phyloP scores from a whole-genome alignment of 2,329 filamentous ascomycete genomes.

The Clarireedia sp. region DNA sequence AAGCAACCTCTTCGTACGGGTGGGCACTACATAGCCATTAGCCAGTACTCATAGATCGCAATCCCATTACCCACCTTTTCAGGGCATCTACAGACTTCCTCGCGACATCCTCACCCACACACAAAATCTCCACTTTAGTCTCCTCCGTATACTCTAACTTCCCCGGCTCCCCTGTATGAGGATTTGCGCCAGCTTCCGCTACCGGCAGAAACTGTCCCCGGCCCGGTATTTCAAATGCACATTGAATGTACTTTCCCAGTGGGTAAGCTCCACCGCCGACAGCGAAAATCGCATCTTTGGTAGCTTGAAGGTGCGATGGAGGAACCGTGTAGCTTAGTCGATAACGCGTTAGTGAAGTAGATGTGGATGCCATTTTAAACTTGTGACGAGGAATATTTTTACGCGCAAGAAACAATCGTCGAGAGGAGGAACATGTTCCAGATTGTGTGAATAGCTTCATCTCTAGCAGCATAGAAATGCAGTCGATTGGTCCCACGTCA shows the following conservation, averaged over 20 bases:
- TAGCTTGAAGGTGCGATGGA: slow-evolving; percentile 34
- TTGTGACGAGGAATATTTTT: neutral
- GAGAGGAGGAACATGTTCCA: neutral
- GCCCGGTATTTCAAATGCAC: slow-evolving; percentile 43
- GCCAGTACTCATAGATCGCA: neutral
- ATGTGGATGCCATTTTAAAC: neutral
- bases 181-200: slow-evolving; percentile 45
- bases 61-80: slow-evolving; percentile 45
- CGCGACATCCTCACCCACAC: slow-evolving; percentile 48
- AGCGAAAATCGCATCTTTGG: slow-evolving; percentile 48
- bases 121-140: slow-evolving; percentile 53
- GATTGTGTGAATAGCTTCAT: neutral
- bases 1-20: neutral
- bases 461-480: neutral
- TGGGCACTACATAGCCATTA: neutral
- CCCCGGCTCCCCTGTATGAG: slow-evolving; percentile 51
- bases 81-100: slow-evolving; percentile 52
- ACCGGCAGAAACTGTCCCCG: slow-evolving; percentile 60
- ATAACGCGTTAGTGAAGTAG: slow-evolving; percentile 18
- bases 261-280: slow-evolving; percentile 47
- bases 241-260: slow-evolving; percentile 46
- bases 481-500: neutral
- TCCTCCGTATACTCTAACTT: slow-evolving; percentile 52
- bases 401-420: neutral
- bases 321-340: slow-evolving; percentile 45